These are phyloP conservation scores for Rhizopus arrhizus DNA, from an alignment of 371 early-diverging fungal genomes.

Conservation along the genomic window DNA sequence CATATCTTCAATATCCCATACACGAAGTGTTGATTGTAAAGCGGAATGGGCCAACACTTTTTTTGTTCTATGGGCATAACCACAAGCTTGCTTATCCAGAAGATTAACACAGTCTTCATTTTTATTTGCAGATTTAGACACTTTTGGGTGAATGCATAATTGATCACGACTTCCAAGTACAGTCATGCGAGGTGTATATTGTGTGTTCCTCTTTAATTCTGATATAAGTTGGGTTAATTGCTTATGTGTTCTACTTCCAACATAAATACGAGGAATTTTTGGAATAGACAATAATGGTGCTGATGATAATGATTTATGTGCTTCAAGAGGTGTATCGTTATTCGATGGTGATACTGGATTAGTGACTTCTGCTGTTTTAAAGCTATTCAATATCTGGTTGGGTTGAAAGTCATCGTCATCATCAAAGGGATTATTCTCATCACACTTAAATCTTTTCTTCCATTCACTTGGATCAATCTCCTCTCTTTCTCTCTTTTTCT, in stretches of 20 bases:
- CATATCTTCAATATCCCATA: constrained; percentile 82
- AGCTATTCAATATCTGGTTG: too few relatives aligned
- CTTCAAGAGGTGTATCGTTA: too few relatives aligned
- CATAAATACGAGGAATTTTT: constrained; percentile 41
- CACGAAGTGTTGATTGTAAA: constrained; percentile 6
- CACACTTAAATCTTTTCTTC: neutral
- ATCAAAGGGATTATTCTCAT: neutral
- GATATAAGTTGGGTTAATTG: constrained; percentile 59
- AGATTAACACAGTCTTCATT: constrained; percentile 42
- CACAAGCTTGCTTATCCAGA: constrained; percentile 39
- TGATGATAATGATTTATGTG: too few relatives aligned
- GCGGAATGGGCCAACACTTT: constrained; percentile 19
- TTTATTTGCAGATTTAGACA: constrained; percentile 46
- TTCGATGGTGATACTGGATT: neutral
- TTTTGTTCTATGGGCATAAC: constrained; percentile 17
- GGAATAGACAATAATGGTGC: constrained; percentile 17
- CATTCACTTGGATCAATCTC: neutral
- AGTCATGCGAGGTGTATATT: constrained; percentile 58
- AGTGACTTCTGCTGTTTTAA: neutral
- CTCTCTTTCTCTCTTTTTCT: neutral
- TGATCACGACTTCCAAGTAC: constrained; percentile 62
- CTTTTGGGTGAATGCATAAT: constrained; percentile 49
- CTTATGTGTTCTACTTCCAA: constrained; percentile 67
- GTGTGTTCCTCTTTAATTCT: constrained; percentile 58
- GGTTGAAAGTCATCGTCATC: constrained; percentile 7